Base-by-base conservation (phyloP, 2,329 filamentous ascomycete species). In the Dactylellina haptotyla region DNA sequence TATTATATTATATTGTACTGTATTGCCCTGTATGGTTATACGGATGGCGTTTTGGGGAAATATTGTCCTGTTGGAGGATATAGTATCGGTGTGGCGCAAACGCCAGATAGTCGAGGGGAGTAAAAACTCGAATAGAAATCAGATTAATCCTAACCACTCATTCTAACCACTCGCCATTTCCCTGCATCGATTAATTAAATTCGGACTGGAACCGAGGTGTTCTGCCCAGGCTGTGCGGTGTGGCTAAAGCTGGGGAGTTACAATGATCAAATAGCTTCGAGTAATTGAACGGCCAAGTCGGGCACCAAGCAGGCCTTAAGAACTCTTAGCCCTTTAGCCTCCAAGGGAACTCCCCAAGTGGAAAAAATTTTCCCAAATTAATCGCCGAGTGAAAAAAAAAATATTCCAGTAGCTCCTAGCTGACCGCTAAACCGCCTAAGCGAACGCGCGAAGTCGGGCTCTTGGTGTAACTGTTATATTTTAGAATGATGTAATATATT, bases 301-400 rank as follows among this genome's bases (percentile, higher is more conserved):
- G 53, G 53, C 63, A 67, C 63, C 63, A 59, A 59, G 53, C 43
- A 18, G 25, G 39, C 26, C 18, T 43, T n/a, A 43, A 67, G 45
- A 51, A 18, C 43, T 45, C 63, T 53, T 59, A 58, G 45, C 63
- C 32, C 37, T 23, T 30, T 26, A 45, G 30, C 14, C 53, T 32
- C 45, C 45, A n/a, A 18, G 45, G 53, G 63, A 66, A 66, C 63
- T 66, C 63, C 58, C 34, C 39, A 39, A n/a, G n/a, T n/a, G n/a
- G n/a, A 59, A 46, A 20, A 23, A 64, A 51, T 51, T 53, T 59
- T 51, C 34, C 18, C 58, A 18, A 25, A 8, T 57, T 51, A 41
- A 43, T 72, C 67, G 67, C 16, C 67, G 67, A 72, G 62, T 59
- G 59, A 72, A 72, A 62, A 70, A 62, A 57, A 50, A 57, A 32